Evolutionary conservation across 192 early-diverging fungal species (phyloP).

Genomic region (Backusella mclennaniae): DNA sequence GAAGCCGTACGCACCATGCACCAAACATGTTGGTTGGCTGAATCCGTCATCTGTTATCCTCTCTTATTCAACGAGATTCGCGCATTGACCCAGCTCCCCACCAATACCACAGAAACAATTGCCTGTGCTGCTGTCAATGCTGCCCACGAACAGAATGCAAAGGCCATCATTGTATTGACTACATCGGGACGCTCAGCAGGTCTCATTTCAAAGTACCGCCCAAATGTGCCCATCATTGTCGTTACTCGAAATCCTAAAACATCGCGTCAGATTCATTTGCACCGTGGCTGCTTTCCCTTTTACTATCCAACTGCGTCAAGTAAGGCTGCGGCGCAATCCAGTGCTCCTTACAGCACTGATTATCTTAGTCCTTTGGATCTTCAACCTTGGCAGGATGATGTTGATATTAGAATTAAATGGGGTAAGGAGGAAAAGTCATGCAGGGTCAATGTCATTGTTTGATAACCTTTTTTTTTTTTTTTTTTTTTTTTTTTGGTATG

Average conservation of each 20-base stretch:
- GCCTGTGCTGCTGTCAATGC: constrained; percentile 83
- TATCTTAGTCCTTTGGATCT: constrained; percentile 4
- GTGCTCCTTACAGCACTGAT: constrained; percentile 7
- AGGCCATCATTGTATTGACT: constrained; percentile 83
- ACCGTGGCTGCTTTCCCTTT: constrained; percentile 73
- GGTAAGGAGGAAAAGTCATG: constrained; percentile 61
- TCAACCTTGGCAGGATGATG: constrained; percentile 56
- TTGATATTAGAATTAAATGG: constrained; percentile 69
- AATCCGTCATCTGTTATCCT: constrained; percentile 87
- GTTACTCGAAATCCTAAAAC: constrained; percentile 69
- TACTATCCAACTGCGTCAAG: constrained; percentile 37
- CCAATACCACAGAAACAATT: constrained; percentile 81
- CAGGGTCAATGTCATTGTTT: neutral
- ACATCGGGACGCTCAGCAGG: constrained; percentile 84
- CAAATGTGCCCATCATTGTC: constrained; percentile 83
- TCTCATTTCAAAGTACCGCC: constrained; percentile 87
- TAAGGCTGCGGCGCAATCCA: constrained; percentile 24
- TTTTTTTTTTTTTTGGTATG: neutral
- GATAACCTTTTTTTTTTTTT: neutral
- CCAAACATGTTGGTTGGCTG: constrained; percentile 71
- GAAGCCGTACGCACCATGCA: constrained; percentile 79
- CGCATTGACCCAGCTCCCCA: constrained; percentile 64
- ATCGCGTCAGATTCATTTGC: constrained; percentile 67
- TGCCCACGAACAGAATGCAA: constrained; percentile 71
- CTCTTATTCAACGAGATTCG: constrained; percentile 85